Evolutionary conservation across 106 monocot genomes (phyloP), one percentile per base, ranked within the genome.

Genomic region (Vanilla planifolia): DNA sequence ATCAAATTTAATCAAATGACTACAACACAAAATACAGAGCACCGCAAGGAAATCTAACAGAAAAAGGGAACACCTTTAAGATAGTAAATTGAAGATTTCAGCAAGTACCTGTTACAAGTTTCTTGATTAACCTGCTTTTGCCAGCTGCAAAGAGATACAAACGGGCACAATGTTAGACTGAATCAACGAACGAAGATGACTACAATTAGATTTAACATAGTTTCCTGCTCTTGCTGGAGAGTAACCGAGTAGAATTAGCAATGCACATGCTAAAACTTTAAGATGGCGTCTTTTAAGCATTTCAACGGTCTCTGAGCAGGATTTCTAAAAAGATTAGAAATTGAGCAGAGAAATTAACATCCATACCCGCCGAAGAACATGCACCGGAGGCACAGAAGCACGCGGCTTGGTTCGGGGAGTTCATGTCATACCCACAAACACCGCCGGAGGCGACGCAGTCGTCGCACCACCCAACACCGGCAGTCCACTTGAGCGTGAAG

Each of bases 391-490:
- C 50, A 50, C 50, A 50, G 9, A 50, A 9, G 24, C 50, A 50
- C 21, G 8, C 25, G 50, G 7, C 25, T 50, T 24, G 10, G 1
- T 11, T 50, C 50, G 21, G 10, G 10, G 10, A 50, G 26, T 24
- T 50, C 50, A 10, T 23, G 8, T 50, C 10, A 50, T 23, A 50
- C 23, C 33, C 56, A 15, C 58, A 59, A 17, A 35, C n/a, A n/a
- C 36, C 58, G 1, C 36, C 20, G 33, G 35, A 5, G 9, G 33
- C 58, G 20, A 33, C 21, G 35, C 58, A 59, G 2, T 33, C 36
- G 34, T 35, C 36, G 58, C 58, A 59, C 56, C 56, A 56, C 9
- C 1, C 55, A 21, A 13, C 55, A 1, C 55, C 55, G 24, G 32
- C 29, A 3, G 24, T 55, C 55, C 55, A 55, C 0, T 3, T 36